Evolutionary conservation across 495 filamentous ascomycete species (phyloP), one percentile per base, ranked within the genome.

Genomic region (Penicillium turbatum): DNA sequence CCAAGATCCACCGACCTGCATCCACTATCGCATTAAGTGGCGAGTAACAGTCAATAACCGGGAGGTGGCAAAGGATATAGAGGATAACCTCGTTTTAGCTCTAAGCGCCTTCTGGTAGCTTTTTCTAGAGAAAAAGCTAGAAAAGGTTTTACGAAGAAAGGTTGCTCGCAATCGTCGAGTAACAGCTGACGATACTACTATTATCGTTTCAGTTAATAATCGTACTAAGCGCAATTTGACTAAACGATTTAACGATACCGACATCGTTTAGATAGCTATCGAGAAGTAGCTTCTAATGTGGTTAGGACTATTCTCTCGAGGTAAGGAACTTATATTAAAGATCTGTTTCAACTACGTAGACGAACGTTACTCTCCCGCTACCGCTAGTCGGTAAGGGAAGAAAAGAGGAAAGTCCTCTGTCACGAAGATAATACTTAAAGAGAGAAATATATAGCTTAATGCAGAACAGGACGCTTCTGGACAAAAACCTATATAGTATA

Each of bases 11-110:
- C 65, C 62, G 35, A 66, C 26, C 49, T 68, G 40, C 54, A 59
- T 71, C 47, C 61, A 68, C 54, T 72, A 72, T 47, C 60, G 57
- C 24, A 71, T 71, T 42, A 59, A 71, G 48, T 71, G 58, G 66
- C 66, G 65, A 55, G 50, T 70, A 7, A 55, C 38, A 11, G 39
- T 71, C 11, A 66, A 65, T 26, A 66, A 71, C 11, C 34, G 34
- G 31, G 50, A 47, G 47, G 53, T 70, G 15, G 29, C 48, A 27
- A 61, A 57, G 52, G 66, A 70, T 16, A 72, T 56, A 27, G 68
- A 69, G 49, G 55, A 56, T 47, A 56, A 69, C 27, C 13, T 63
- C 10, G 59, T 62, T 35, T 37, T 67, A 10, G 57, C 43, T 31
- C 58, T 63, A 36, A 56, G 5, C 29, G 26, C 34, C 29, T 70